A percentile compares a stretch with the other conserved stretches of the same genome.
These are phyloP conservation scores for Glebionis coronaria DNA, from an alignment of 129 eudicot genomes.

Conservation along the genomic window DNA sequence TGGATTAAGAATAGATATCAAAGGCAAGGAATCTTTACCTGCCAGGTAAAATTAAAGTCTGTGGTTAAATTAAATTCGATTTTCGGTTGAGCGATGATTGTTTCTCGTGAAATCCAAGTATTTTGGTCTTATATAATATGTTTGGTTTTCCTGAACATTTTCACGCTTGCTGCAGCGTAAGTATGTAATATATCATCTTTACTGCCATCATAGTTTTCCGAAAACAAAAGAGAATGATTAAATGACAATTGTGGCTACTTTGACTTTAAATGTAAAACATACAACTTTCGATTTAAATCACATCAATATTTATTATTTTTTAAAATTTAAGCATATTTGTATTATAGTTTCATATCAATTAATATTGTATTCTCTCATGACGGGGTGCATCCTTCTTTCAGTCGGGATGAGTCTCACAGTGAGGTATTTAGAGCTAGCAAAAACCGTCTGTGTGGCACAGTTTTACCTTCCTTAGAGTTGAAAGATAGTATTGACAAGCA, in stretches of 20 bases:
- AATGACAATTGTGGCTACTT: not conserved
- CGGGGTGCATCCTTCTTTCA: slow-evolving; percentile 82
- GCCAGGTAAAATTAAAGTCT: no score
- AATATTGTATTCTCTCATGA: slow-evolving; percentile 32
- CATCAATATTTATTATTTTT: no score
- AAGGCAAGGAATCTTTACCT: slow-evolving; percentile 51
- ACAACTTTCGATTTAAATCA: no score
- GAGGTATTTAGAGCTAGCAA: slow-evolving; percentile 78
- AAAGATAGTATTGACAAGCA: slow-evolving; percentile 65
- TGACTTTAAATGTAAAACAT: no score
- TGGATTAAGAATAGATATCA: slow-evolving; percentile 61
- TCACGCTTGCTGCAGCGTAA: slow-evolving; percentile 82
- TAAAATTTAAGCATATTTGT: not conserved
- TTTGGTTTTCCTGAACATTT: slow-evolving; percentile 54
- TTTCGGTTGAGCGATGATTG: no score
- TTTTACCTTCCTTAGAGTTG: slow-evolving; percentile 75
- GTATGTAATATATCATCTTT: slow-evolving; percentile 28
- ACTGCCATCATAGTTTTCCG: not conserved
- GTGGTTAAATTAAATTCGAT: no score
- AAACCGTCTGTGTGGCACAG: slow-evolving; percentile 74
- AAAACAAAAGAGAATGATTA: not conserved
- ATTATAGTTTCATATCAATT: not conserved
- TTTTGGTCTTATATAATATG: slow-evolving; percentile 53
- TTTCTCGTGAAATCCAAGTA: no score
- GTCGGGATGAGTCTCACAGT: slow-evolving; percentile 68